Conservation (phyloP, 345 rosid genomes). For the Atalantia buxifolia region DNA sequence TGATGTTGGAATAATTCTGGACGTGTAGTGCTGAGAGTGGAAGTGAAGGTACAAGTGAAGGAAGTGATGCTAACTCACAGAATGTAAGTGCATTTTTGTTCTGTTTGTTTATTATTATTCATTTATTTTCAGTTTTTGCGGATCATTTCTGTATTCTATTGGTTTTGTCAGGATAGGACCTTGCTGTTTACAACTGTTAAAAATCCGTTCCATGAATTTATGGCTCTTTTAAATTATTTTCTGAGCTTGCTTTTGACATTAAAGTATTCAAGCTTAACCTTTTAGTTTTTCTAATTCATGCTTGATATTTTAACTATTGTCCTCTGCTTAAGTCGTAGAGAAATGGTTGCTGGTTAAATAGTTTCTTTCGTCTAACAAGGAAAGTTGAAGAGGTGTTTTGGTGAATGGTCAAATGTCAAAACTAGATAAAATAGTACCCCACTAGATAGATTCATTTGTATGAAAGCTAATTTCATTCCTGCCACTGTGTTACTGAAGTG, state of each 20-base stretch:
- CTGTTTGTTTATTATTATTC: not conserved
- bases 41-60: slow-evolving; percentile 96
- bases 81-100: slow-evolving; percentile 50
- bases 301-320: not conserved
- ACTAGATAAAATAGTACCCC: not conserved
- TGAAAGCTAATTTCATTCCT: not conserved
- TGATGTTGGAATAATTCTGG: slow-evolving; percentile 22
- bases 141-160: slow-evolving; percentile 1
- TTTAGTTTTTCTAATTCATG: not conserved
- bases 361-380: not conserved
- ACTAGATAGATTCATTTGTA: not conserved
- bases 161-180: not conserved
- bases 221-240: not conserved
- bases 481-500: not conserved
- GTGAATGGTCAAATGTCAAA: not conserved
- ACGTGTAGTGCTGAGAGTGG: slow-evolving; percentile 76
- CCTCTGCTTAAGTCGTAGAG: not conserved
- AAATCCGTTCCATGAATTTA: not conserved
- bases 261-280: not conserved
- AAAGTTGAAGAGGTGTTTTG: not conserved
- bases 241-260: not conserved
- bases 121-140: not conserved
- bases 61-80: slow-evolving; percentile 92
- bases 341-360: not conserved
- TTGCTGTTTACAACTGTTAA: not conserved